A percentile compares a stretch with the other conserved stretches of the same genome.
phyloP scores from a whole-genome alignment of 202 grass and related monocot species.

The Carex arenaria region DNA sequence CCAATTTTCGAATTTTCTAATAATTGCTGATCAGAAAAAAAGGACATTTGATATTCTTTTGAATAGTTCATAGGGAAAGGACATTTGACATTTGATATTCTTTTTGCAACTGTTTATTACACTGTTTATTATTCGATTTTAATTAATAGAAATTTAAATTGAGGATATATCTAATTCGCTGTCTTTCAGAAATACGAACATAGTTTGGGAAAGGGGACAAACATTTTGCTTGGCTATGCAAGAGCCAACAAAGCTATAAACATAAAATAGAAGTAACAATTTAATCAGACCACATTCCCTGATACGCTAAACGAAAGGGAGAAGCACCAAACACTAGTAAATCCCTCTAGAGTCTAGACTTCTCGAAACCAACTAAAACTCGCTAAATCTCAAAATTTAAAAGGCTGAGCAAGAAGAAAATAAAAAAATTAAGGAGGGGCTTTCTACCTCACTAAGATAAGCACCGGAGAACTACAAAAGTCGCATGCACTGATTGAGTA shows the following conservation, averaged over 20 bases:
- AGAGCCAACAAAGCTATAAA: neutral
- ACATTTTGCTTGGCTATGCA: neutral
- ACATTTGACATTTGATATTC: too few species aligned
- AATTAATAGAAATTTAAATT: neutral
- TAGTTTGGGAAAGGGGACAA: neutral
- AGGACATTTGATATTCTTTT: neutral
- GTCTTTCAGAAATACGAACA: neutral
- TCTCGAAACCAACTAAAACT: neutral
- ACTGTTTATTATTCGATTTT: neutral
- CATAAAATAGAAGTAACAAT: neutral
- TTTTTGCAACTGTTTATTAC: too few species aligned
- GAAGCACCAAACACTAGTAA: neutral
- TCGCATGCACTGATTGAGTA: neutral
- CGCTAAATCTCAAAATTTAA: neutral
- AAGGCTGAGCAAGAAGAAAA: neutral
- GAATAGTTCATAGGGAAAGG: neutral
- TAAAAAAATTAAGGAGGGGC: neutral
- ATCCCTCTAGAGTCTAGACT: neutral
- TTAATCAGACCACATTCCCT: neutral
- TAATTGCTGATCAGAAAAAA: neutral
- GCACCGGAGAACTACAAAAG: neutral
- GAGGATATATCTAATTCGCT: neutral
- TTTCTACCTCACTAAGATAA: slow-evolving; percentile 2
- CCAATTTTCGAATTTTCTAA: neutral
- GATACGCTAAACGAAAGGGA: neutral